Percentiles rank a stretch among this genome's conserved stretches.
These are phyloP conservation scores for Paramecium bursaria DNA, from an alignment of 73 alveolate genomes.

Conservation along the genomic window DNA sequence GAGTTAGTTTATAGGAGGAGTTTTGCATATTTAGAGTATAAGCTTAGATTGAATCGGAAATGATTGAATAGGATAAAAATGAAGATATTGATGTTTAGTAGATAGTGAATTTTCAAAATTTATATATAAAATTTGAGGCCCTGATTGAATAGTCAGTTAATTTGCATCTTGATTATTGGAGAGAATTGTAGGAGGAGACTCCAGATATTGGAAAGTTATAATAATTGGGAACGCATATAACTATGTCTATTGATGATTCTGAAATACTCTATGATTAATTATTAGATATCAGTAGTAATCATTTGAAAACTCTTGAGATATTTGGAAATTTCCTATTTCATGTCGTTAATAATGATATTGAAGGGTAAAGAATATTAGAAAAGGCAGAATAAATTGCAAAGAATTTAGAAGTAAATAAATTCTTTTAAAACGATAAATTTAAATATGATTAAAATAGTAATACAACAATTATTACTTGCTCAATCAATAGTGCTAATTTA, in stretches of 20 bases:
- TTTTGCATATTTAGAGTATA: conserved; percentile 54
- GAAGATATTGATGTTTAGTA: conserved; percentile 62
- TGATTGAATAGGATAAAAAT: conserved; percentile 59
- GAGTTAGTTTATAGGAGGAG: conserved; percentile 47
- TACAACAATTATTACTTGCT: conserved; percentile 57
- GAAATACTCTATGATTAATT: conserved; percentile 32
- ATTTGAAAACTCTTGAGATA: conserved; percentile 57
- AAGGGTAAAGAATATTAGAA: conserved; percentile 59
- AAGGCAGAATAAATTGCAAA: conserved; percentile 53
- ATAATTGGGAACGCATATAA: conserved; percentile 58
- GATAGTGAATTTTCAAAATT: conserved; percentile 52
- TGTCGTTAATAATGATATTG: conserved; percentile 65
- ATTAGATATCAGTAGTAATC: conserved; percentile 48
- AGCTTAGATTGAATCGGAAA: conserved; percentile 39
- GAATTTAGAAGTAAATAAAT: conserved; percentile 37
- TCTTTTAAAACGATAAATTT: conserved; percentile 45
- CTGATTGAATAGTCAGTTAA: conserved; percentile 50
- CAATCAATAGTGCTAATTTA: conserved; percentile 49
- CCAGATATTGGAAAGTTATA: conserved; percentile 64
- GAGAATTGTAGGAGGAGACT: conserved; percentile 61
- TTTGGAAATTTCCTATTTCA: conserved; percentile 62
- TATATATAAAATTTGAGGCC: conserved; percentile 48
- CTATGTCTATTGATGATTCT: conserved; percentile 53
- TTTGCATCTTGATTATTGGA: conserved; percentile 67
- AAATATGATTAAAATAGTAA: conserved; percentile 39